These are phyloP conservation scores for Pinus tabuliformis DNA, from an alignment of 75 land plant species.

Conservation along the genomic window DNA sequence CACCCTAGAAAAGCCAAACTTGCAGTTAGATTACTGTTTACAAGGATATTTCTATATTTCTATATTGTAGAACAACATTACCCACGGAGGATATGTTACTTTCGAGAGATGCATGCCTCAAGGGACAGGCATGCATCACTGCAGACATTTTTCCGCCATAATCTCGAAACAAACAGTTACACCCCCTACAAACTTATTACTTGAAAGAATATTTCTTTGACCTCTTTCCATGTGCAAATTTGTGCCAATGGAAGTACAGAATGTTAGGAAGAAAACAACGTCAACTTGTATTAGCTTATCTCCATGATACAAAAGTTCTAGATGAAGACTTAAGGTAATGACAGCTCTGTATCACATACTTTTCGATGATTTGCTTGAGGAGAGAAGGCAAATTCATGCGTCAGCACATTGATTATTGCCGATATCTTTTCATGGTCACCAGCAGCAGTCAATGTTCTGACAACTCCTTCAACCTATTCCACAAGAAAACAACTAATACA, in stretches of 20 bases:
- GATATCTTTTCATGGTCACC: constrained; percentile 94
- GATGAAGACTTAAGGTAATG: too few relatives aligned
- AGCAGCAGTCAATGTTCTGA: constrained; percentile 55
- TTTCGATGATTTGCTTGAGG: constrained; percentile 94
- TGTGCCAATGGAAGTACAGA: not conserved
- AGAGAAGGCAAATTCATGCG: constrained; percentile 67
- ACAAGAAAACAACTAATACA: not conserved
- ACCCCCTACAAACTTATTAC: not conserved
- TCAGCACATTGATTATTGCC: constrained; percentile 67
- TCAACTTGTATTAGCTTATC: not conserved
- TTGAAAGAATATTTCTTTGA: too few relatives aligned
- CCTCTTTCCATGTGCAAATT: too few relatives aligned
- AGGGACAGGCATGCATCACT: too few relatives aligned
- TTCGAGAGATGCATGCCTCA: not conserved
- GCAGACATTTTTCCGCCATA: too few relatives aligned
- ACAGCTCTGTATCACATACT: constrained; percentile 31
- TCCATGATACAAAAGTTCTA: not conserved
- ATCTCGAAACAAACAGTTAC: not conserved
- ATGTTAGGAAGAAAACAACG: not conserved
- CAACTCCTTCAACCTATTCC: constrained; percentile 79
- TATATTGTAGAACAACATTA: not conserved
- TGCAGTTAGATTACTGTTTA: not conserved
- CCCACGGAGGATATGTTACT: not conserved
- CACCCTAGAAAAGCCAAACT: constrained; percentile 64
- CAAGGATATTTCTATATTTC: not conserved